Base-by-base conservation (phyloP, 2,329 filamentous ascomycete genomes). In the Pseudogymnoascus sp. region DNA sequence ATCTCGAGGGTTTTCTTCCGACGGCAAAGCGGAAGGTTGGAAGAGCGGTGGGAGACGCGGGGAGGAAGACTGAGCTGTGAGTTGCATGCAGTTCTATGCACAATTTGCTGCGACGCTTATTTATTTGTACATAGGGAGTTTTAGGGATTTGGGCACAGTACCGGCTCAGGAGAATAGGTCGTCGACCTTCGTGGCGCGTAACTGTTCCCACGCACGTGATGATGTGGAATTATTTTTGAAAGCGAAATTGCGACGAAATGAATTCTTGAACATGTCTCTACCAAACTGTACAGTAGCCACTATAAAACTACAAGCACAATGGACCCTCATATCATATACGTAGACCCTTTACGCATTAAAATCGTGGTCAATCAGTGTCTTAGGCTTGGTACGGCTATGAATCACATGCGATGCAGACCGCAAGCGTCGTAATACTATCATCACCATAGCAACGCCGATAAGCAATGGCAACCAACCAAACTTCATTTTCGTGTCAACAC, bases 1-100 rank as follows among this genome's bases (percentile, higher is more conserved):
- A 96, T 66, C 74, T 97, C 64, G 71, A 73, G 47, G 71, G 71
- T 2, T 65, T 68, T 61, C 70, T 73, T 11, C 66, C 69, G 13
- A 26, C 59, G 15, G 11, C 54, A 4, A 58, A 41, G 11, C 5
- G n/a, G 44, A 31, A 31, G 44, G 26, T 26, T 17, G n/a, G n/a
- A 33, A 54, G 47, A 6, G n/a, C 47, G 29, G 44, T n/a, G 26
- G 9, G 33, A 54, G 29, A 54, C 2, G 47, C n/a, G 11, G 47
- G 26, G 26, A 54, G 47, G 47, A 54, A 54, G 47, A 33, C 47
- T 33, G 47, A 54, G 47, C 47, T 54, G 47, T 54, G 47, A 54
- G 47, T 54, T 54, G 47, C 29, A 54, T 33, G 29, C n/a, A 29
- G 29, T 17, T 26, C 17, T 54, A 29, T 8, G 26, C 13, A 33